Conservation (phyloP, 805 yeast species). For the Kodamaea jinghongensis region DNA sequence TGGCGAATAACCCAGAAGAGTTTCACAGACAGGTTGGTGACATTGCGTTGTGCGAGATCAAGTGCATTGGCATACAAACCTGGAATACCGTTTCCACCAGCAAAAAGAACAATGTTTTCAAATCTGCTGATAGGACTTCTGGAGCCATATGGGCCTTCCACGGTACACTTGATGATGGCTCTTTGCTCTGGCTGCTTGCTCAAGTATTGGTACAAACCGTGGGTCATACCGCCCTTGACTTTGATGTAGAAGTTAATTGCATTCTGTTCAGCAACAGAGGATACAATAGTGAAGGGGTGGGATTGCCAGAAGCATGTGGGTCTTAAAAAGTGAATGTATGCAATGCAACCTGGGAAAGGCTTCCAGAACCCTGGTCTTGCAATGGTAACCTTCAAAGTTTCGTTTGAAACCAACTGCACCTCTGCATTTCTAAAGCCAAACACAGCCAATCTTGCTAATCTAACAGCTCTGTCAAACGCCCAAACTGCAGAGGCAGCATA, state of each 20-base stretch:
- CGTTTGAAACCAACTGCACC: conserved; percentile 40
- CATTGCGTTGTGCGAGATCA: conserved; percentile 18
- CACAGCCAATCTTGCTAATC: conserved; percentile 29
- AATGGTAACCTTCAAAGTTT: conserved; percentile 46
- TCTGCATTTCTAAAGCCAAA: conserved; percentile 41
- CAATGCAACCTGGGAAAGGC: conserved; percentile 54
- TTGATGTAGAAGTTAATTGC: conserved; percentile 25
- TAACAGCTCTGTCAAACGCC: conserved; percentile 35
- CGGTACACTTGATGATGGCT: conserved; percentile 27
- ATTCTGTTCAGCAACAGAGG: conserved; percentile 31
- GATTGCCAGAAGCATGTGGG: conserved; percentile 61
- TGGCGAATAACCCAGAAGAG: conserved; percentile 42
- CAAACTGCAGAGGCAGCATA: conserved; percentile 35
- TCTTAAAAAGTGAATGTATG: conserved; percentile 55
- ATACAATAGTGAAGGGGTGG: conserved; percentile 67
- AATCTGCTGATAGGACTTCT: conserved; percentile 29
- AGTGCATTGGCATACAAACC: conserved; percentile 35
- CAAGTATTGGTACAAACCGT: conserved; percentile 34
- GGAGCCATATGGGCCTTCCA: conserved; percentile 44
- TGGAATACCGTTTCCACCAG: conserved; percentile 44
- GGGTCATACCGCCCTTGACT: conserved; percentile 39
- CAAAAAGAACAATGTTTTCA: conserved; percentile 27
- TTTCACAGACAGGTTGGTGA: conserved; percentile 17
- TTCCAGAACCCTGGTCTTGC: conserved; percentile 50
- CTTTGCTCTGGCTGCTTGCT: conserved; percentile 30